A percentile compares a stretch with the other conserved stretches of the same genome.
phyloP scores from a whole-genome alignment of 2,329 filamentous ascomycete genomes.

The Paracamarosporium sp. region DNA sequence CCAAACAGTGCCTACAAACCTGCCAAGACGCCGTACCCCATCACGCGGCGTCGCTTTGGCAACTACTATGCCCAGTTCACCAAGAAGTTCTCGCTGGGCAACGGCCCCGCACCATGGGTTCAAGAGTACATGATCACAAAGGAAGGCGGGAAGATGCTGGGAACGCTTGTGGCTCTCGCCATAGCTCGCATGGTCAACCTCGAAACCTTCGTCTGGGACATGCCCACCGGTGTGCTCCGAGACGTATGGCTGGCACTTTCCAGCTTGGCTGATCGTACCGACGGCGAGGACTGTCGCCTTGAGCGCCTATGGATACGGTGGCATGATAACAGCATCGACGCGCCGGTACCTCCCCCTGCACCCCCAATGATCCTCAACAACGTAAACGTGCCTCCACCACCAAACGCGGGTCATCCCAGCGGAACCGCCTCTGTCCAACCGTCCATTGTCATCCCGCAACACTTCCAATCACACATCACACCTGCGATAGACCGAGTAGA shows the following conservation, averaged over 20 bases:
- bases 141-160: slow-evolving; percentile 88
- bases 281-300: slow-evolving; percentile 69
- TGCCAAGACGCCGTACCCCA: slow-evolving; percentile 38
- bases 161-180: slow-evolving; percentile 78
- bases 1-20: slow-evolving; percentile 13
- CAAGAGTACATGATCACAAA: slow-evolving; percentile 82
- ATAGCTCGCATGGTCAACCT: slow-evolving; percentile 83
- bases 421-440: slow-evolving; percentile 39
- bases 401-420: slow-evolving; percentile 45
- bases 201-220: slow-evolving; percentile 86
- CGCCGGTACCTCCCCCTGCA: slow-evolving; percentile 41
- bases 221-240: slow-evolving; percentile 82
- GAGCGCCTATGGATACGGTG: slow-evolving; percentile 81
- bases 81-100: slow-evolving; percentile 83
- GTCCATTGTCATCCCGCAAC: slow-evolving; percentile 39
- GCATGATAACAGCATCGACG: slow-evolving; percentile 73
- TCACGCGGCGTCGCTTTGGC: slow-evolving; percentile 60
- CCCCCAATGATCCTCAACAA: slow-evolving; percentile 48
- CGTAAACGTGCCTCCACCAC: slow-evolving; percentile 46
- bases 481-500: slow-evolving; percentile 65
- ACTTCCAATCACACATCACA: slow-evolving; percentile 30
- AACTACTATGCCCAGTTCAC: slow-evolving; percentile 82
- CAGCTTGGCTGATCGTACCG: slow-evolving; percentile 68
- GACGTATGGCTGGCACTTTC: slow-evolving; percentile 83
- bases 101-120: slow-evolving; percentile 79